Evolutionary conservation across 108 stramenopile genomes (phyloP), one percentile per base, ranked within the genome.

Genomic region (Bacterosira constricta): DNA sequence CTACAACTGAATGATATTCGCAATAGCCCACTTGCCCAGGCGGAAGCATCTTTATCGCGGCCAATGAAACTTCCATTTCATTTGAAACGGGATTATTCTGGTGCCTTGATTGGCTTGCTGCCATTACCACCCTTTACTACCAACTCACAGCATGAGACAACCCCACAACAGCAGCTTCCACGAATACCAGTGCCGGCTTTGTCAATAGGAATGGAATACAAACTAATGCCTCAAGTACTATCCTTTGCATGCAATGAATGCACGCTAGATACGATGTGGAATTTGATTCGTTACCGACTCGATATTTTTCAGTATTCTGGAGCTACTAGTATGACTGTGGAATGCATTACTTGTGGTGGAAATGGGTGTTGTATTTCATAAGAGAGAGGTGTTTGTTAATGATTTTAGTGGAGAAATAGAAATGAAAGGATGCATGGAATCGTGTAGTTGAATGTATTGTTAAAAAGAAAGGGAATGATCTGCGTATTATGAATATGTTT

Each of bases 201-300:
- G n/a, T n/a, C n/a, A n/a, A n/a, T n/a, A n/a, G 69, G 69, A 2
- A 25, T 70, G 3, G n/a, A 13, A 12, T 55, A 41, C 45, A 59
- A 59, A 52, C 25, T 44, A 0, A 44, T 70, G 56, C 69, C 69
- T 31, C 20, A 20, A 30, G 34, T 59, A 31, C 10, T 70, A n/a
- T 25, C 46, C 6, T 70, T 70, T 47, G 38, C 69, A 32, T 21
- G 34, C 12, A 57, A 26, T 29, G 0, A 70, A 13, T 70, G 69
- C 45, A 34, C 18, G 25, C 30, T 70, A 0, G 57, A 70, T 46
- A 70, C 69, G 35, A 11, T 59, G 1, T 70, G 55, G 56, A 70
- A 70, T 52, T 26, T 70, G 21, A 25, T 70, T 45, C 69, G 69
- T 17, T 70, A 70, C 17, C 56, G 69, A 34, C 69, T 57, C 6